Base-by-base conservation (phyloP, 164 flowering plant genomes). In the Berberis vulgaris region DNA sequence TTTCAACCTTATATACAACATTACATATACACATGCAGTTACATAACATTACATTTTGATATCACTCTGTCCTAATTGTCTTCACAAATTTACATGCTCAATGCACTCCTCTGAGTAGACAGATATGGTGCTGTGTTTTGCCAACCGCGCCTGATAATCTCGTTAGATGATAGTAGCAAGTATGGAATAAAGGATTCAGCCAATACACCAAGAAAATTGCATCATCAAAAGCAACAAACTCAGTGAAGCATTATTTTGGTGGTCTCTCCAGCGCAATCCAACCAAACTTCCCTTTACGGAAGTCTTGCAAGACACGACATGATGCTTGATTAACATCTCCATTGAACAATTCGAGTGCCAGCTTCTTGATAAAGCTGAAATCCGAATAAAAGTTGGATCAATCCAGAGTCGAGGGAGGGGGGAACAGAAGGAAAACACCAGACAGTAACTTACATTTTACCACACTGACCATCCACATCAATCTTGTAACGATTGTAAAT, bases 181-280 rank as follows among this genome's bases (percentile, higher is more conserved):
- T n/a, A n/a, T n/a, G n/a, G n/a, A n/a, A n/a, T n/a, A n/a, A n/a
- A n/a, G n/a, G n/a, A n/a, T n/a, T n/a, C n/a, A n/a, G n/a, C n/a
- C n/a, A n/a, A n/a, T n/a, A n/a, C n/a, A n/a, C n/a, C n/a, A n/a
- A n/a, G n/a, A n/a, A n/a, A n/a, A n/a, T n/a, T n/a, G n/a, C n/a
- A n/a, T n/a, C n/a, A n/a, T n/a, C n/a, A n/a, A n/a, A n/a, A n/a
- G n/a, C n/a, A n/a, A n/a, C n/a, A n/a, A n/a, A n/a, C n/a, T n/a
- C n/a, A n/a, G n/a, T 3, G 2, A 52, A 55, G 45, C 4, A 13
- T 68, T 65, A 79, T 60, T 69, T 73, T 1, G 96, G 98, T 71
- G 99, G 99, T 69, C 89, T 82, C 84, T 95, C 99, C 54, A 95
- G 67, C 45, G 94, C 72, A 64, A 81, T 61, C 96, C 96, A 91